Evolutionary conservation across 352 stramenopile genomes (phyloP).

Genomic region (Phytophthora lateralis): DNA sequence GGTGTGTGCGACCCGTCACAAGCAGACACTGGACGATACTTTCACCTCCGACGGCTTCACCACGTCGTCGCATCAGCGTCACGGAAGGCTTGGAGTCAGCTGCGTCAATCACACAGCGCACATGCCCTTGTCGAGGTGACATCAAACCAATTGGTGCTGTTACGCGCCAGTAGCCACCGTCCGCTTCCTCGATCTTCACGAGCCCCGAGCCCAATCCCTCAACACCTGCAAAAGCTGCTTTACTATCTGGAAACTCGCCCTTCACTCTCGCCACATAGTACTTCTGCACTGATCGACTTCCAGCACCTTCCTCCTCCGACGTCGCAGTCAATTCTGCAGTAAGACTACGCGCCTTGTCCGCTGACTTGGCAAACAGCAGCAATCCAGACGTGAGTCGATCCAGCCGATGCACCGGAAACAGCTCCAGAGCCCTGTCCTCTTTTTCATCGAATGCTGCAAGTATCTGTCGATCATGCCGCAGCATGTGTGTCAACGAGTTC

Average conservation of each 20-base stretch:
- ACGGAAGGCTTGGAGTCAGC: conserved; percentile 41
- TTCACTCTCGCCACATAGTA: conserved; percentile 58
- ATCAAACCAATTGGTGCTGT: conserved; percentile 44
- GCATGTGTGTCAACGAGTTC: conserved; percentile 85
- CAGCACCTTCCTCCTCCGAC: conserved; percentile 15
- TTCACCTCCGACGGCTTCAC: conserved; percentile 26
- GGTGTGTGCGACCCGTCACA: conserved; percentile 93
- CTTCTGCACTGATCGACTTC: conserved; percentile 47
- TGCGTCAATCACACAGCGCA: conserved; percentile 29
- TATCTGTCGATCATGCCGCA: conserved; percentile 33
- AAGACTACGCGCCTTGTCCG: conserved; percentile 46
- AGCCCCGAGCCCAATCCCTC: conserved; percentile 18
- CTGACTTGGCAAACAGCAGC: conserved; percentile 58
- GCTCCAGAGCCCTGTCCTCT: conserved; percentile 34
- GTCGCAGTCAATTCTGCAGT: conserved; percentile 44
- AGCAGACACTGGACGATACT: conserved; percentile 91
- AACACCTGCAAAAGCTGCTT: conserved; percentile 15
- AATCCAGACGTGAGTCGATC: conserved; percentile 93
- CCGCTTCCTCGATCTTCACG: conserved; percentile 18
- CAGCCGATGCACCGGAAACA: conserved; percentile 91
- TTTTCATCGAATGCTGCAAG: not conserved
- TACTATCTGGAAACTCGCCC: conserved; percentile 43
- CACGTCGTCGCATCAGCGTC: conserved; percentile 45
- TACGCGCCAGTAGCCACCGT: conserved; percentile 41
- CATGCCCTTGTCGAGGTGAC: conserved; percentile 30